These are phyloP conservation scores for Dactylellina parvicollis DNA, from an alignment of 2,329 filamentous ascomycete genomes.

Conservation along the genomic window DNA sequence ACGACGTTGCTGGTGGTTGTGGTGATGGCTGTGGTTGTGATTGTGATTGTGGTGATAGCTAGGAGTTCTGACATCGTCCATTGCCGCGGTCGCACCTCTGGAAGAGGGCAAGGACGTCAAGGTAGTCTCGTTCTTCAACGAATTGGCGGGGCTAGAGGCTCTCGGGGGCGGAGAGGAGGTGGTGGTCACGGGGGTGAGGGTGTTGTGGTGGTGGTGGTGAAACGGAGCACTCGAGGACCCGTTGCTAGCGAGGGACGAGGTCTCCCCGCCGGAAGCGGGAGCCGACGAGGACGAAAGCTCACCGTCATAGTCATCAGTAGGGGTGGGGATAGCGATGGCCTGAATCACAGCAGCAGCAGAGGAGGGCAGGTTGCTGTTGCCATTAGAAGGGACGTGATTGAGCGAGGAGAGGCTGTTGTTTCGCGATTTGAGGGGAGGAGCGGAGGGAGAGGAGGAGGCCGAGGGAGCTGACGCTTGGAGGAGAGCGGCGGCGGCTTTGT, in stretches of 20 bases:
- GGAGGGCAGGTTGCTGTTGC: background rate
- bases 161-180: slow-evolving; percentile 50
- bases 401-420: slow-evolving; percentile 71
- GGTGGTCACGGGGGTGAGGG: slow-evolving; percentile 52
- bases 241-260: slow-evolving; percentile 51
- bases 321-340: slow-evolving; percentile 51
- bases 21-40: no score
- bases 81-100: background rate
- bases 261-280: slow-evolving; percentile 40
- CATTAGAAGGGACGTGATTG: slow-evolving; percentile 58
- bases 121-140: slow-evolving; percentile 37
- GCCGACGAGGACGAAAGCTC: slow-evolving; percentile 38
- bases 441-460: slow-evolving; percentile 59
- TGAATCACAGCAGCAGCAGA: slow-evolving; percentile 38
- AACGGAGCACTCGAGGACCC: slow-evolving; percentile 43
- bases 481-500: slow-evolving; percentile 38
- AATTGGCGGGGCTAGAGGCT: slow-evolving; percentile 46
- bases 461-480: slow-evolving; percentile 9
- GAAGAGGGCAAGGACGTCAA: background rate
- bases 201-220: slow-evolving; percentile 48
- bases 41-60: no score
- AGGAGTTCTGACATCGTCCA: no score
- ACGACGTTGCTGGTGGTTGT: slow-evolving; percentile 58
- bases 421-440: slow-evolving; percentile 65
- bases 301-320: slow-evolving; percentile 51